Percentiles rank a stretch among this genome's conserved stretches.
phyloP scores from a whole-genome alignment of 331 rosid genomes.

The Quercus lobata region DNA sequence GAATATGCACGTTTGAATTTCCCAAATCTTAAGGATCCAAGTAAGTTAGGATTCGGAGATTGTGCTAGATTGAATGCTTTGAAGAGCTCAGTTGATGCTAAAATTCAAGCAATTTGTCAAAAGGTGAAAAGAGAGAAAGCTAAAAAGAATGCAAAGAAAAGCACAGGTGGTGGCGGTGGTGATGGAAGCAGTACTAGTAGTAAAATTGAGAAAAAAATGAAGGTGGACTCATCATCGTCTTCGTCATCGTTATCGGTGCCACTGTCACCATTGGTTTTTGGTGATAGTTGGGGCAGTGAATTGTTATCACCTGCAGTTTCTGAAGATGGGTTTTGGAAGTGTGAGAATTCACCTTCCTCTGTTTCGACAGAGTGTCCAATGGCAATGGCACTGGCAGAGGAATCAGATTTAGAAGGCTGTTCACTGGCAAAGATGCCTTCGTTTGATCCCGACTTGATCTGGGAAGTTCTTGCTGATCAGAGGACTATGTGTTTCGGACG shows the following conservation, averaged over 20 bases:
- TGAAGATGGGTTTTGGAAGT: constrained; percentile 61
- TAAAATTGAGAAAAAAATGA: neutral
- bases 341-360: constrained; percentile 45
- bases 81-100: constrained; percentile 70
- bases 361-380: constrained; percentile 35
- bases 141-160: constrained; percentile 53
- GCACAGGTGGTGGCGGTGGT: neutral
- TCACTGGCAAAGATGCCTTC: constrained; percentile 86
- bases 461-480: constrained; percentile 88
- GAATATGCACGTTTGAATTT: constrained; percentile 93
- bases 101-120: constrained; percentile 83
- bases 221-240: constrained; percentile 28
- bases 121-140: constrained; percentile 75
- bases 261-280: constrained; percentile 15
- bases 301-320: constrained; percentile 48
- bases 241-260: constrained; percentile 18
- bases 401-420: constrained; percentile 46
- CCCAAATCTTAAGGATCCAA: constrained; percentile 80
- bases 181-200: neutral
- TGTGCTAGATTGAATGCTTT: constrained; percentile 54
- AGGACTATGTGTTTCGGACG: neutral
- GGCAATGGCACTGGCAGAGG: constrained; percentile 28
- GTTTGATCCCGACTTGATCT: constrained; percentile 86
- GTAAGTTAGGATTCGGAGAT: constrained; percentile 61
- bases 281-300: constrained; percentile 38